Evolutionary conservation across 2,329 filamentous ascomycete species (phyloP), one percentile per base, ranked within the genome.

Genomic region (Talaromyces sp.): DNA sequence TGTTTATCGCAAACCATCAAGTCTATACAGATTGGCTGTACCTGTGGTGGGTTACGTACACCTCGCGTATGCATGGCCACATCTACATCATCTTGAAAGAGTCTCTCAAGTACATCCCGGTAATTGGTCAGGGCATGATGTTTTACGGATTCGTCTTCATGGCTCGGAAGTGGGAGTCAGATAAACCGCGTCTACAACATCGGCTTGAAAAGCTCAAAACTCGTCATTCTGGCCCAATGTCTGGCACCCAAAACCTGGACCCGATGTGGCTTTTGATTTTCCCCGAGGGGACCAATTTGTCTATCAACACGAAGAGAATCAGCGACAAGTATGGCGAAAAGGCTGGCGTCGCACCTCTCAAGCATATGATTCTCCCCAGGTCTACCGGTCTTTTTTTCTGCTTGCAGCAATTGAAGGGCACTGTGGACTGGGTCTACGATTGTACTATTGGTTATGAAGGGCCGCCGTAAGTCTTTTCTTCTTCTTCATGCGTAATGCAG

Each of bases 391-490:
- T 87, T 6, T 79, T 81, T 43, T 87, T 86, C 70, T 87, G 84
- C 67, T 68, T 88, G 53, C 81, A 86, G 60, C 81, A 87, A 64
- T 67, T 88, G 55, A 78, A 76, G 49, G 78, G 81, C 9, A 84
- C 83, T 0, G 83, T 85, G n/a, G 82, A 86, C 27, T 87, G 82
- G 79, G 76, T 88, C 1, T 88, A 88, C 66, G 85, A 88, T 66
- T 97, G 93, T 75, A 98, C 95, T 0, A 88, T 99, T 60, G 93
- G 91, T 4, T 99, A 99, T 71, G 93, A 97, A 75, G 93, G 95
- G 14, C 85, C 96, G 50, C 90, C 90, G 88, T 93, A 84, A 82
- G 91, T 88, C 56, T 26, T 10, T 21, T 35, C 11, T 27, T 56
- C 14, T 57, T 41, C 54, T 11, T 24, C 46, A 46, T 8, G 19